Base-by-base conservation (phyloP, 2,329 filamentous ascomycete genomes). In the Fonsecaea nubica region DNA sequence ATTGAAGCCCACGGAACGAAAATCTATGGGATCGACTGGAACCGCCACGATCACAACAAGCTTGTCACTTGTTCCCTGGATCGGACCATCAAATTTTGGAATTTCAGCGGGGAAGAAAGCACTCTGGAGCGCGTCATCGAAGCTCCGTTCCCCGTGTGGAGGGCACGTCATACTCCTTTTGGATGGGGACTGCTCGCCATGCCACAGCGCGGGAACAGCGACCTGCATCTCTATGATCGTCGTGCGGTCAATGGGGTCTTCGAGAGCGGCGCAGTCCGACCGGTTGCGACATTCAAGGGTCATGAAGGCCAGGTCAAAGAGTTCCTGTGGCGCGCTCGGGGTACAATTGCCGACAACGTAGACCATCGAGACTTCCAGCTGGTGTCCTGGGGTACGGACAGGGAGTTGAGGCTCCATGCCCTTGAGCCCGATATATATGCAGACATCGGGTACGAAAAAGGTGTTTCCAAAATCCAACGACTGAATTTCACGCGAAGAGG, bases 11-110 rank as follows among this genome's bases (percentile, higher is more conserved):
- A 97, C 74, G 88, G 87, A 36, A 97, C 93, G 42, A 97, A 97
- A 78, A 97, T 97, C 66, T 97, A 97, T 76, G 94, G 94, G 33
- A 84, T 97, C 38, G 94, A 97, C 78, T 97, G 94, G 94, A 96
- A 96, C 75, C 87, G 94, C 59, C 90, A 90, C 12, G 84, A 89
- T 56, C 80, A 87, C 1, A 89, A 87, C 9, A 89, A 88, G 40
- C 83, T 97, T 58, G 88, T 92, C 5, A 97, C 93, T 2, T 97
- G 93, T 77, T 96, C 93, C 1, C 82, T 97, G 57, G 93, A 97
- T 76, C 92, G 90, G 76, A 96, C 90, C 48, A 94, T 97, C 79
- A 96, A 96, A 76, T 91, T 97, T 71, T 97, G 93, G 93, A 91
- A 97, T 76, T 92, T 93, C 72, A 84, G 82, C 1, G 82, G 85